These are phyloP conservation scores for Metschnikowia lachancei DNA, from an alignment of 805 yeast species.

Conservation along the genomic window DNA sequence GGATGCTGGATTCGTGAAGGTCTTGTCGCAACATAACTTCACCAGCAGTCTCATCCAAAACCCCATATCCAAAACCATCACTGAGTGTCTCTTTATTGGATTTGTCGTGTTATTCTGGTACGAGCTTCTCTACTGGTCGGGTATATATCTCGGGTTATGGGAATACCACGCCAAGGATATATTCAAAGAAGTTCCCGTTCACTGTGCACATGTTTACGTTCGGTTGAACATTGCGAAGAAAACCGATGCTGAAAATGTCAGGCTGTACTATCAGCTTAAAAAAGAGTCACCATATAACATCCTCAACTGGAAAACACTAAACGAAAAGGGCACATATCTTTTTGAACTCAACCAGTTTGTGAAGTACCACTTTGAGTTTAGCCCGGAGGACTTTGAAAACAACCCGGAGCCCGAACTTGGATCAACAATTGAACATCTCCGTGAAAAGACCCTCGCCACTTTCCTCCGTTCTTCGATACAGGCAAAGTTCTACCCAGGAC, in stretches of 20 bases:
- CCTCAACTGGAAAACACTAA: constrained; percentile 15
- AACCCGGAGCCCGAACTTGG: constrained; percentile 65
- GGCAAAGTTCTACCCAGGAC: constrained; percentile 16
- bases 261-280: constrained; percentile 30
- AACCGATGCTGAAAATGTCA: constrained; percentile 19
- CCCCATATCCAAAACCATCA: constrained; percentile 16
- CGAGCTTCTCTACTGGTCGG: constrained; percentile 43
- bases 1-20: constrained; percentile 13
- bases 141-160: constrained; percentile 44
- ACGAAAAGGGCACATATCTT: constrained; percentile 18
- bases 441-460: constrained; percentile 53
- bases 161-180: constrained; percentile 56
- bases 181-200: constrained; percentile 71
- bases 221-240: constrained; percentile 41
- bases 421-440: constrained; percentile 60
- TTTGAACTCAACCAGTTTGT: constrained; percentile 28
- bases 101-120: constrained; percentile 28
- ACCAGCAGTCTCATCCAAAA: constrained; percentile 19
- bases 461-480: constrained; percentile 43
- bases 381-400: constrained; percentile 72
- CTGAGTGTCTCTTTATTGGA: constrained; percentile 16
- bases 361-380: constrained; percentile 69
- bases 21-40: constrained; percentile 11
- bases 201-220: constrained; percentile 71
- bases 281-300: constrained; percentile 27